Conservation (phyloP, 345 rosid species). For the Lumnitzera littorea region DNA sequence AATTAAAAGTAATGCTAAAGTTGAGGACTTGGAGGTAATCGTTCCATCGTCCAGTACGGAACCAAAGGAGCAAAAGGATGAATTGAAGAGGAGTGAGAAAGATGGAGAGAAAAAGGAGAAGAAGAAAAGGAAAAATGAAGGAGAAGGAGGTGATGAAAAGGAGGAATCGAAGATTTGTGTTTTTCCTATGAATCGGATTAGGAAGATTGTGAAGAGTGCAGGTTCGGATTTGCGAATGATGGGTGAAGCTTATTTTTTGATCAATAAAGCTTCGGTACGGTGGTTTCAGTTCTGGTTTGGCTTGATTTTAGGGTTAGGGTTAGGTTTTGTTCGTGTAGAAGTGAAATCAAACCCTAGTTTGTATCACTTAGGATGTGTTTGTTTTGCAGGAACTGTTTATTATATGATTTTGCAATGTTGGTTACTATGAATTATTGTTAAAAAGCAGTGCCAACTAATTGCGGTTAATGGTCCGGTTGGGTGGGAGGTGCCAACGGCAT, state of each 20-base stretch:
- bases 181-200: slow-evolving; percentile 70
- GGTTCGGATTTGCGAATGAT: slow-evolving; percentile 24
- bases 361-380: too few relatives aligned
- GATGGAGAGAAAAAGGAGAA: slow-evolving; percentile 6
- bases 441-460: too few relatives aligned
- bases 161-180: slow-evolving; percentile 34
- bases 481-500: too few relatives aligned
- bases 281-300: neutral
- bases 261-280: slow-evolving; percentile 76
- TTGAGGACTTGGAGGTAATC: slow-evolving; percentile 4
- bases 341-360: too few relatives aligned
- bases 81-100: slow-evolving; percentile 8
- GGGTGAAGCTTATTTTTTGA: slow-evolving; percentile 64
- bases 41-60: slow-evolving; percentile 16
- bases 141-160: slow-evolving; percentile 19
- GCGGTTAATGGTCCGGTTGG: too few relatives aligned
- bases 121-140: slow-evolving; percentile 14
- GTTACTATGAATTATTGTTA: too few relatives aligned
- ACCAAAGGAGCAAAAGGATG: slow-evolving; percentile 6
- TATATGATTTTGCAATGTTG: too few relatives aligned
- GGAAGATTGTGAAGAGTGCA: slow-evolving; percentile 54
- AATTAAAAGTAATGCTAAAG: slow-evolving; percentile 9
- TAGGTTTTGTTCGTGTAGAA: too few relatives aligned
- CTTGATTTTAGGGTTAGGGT: neutral
- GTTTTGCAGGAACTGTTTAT: too few relatives aligned